Evolutionary conservation across 768 basidiomycete species (phyloP).

Genomic region (Gloeopeniophorella convolvens): DNA sequence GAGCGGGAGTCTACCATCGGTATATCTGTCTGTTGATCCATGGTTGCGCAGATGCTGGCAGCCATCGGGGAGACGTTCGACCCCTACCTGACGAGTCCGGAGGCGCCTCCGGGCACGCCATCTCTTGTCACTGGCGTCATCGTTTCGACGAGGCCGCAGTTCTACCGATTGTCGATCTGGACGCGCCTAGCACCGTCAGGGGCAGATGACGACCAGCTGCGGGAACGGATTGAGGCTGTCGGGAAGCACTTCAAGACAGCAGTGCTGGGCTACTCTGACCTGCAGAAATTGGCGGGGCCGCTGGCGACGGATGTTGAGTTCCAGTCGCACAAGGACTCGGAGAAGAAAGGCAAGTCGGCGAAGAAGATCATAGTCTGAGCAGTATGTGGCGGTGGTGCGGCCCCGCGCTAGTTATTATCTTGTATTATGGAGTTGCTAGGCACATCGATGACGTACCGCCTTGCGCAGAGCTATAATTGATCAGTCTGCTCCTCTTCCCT

Average conservation of each 20-base stretch:
- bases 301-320: conserved; percentile 94
- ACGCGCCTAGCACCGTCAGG: conserved; percentile 72
- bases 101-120: conserved; percentile 37
- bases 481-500: conserved; percentile 14
- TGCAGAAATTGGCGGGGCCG: conserved; percentile 73
- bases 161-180: conserved; percentile 98
- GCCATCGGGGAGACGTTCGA: conserved; percentile 99
- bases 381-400: background rate
- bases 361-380: conserved; percentile 73
- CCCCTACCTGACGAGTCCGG: conserved; percentile 57
- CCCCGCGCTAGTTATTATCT: conserved; percentile 16
- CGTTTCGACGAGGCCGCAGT: conserved; percentile 87
- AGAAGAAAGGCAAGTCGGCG: conserved; percentile 83
- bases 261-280: conserved; percentile 76
- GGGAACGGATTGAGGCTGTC: conserved; percentile 76
- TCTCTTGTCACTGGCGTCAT: conserved; percentile 80
- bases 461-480: conserved; percentile 12
- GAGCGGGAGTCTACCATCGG: conserved; percentile 20
- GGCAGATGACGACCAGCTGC: conserved; percentile 48
- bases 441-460: conserved; percentile 23
- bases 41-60: conserved; percentile 78
- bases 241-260: conserved; percentile 87
- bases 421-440: conserved; percentile 20
- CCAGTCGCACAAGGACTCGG: conserved; percentile 88
- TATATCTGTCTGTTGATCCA: background rate